These are phyloP conservation scores for Sicyos baderoa DNA, from an alignment of 306 rosid genomes.

Conservation along the genomic window DNA sequence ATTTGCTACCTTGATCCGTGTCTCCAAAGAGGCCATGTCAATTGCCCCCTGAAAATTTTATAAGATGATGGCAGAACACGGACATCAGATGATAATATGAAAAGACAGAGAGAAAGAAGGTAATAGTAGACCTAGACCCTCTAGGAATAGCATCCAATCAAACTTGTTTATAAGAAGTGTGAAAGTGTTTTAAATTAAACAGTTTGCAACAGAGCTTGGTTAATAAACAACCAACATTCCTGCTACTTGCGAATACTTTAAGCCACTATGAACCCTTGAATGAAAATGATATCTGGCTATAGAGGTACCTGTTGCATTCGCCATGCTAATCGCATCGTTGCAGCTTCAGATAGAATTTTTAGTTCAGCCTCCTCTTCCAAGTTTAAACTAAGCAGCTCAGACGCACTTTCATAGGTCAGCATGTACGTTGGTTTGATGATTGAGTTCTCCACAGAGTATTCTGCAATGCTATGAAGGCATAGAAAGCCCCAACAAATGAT, in stretches of 20 bases:
- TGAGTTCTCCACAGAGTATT: slow-evolving; percentile 75
- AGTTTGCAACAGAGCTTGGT: neutral
- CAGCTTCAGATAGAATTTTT: slow-evolving; percentile 81
- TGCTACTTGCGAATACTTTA: slow-evolving; percentile 3
- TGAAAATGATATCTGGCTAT: neutral
- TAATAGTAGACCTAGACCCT: neutral
- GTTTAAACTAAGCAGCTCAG: slow-evolving; percentile 82
- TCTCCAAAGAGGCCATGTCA: slow-evolving; percentile 66
- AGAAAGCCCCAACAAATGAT: neutral
- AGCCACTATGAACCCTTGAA: neutral
- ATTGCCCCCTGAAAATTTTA: slow-evolving; percentile 66
- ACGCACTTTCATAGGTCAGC: slow-evolving; percentile 93
- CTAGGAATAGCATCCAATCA: neutral
- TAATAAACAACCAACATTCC: neutral
- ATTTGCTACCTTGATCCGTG: slow-evolving; percentile 83
- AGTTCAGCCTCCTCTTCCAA: slow-evolving; percentile 81
- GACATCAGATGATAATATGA: neutral
- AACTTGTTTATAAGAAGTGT: neutral
- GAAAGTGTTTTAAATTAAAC: neutral
- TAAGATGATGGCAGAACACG: slow-evolving; percentile 8
- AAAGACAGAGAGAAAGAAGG: neutral
- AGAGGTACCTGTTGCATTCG: slow-evolving; percentile 59
- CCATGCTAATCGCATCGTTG: slow-evolving; percentile 72
- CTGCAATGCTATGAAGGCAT: slow-evolving; percentile 70
- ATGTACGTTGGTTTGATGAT: slow-evolving; percentile 86